Evolutionary conservation across 495 filamentous ascomycete species (phyloP), one percentile per base, ranked within the genome.

Genomic region (Trichoderma parareesei): DNA sequence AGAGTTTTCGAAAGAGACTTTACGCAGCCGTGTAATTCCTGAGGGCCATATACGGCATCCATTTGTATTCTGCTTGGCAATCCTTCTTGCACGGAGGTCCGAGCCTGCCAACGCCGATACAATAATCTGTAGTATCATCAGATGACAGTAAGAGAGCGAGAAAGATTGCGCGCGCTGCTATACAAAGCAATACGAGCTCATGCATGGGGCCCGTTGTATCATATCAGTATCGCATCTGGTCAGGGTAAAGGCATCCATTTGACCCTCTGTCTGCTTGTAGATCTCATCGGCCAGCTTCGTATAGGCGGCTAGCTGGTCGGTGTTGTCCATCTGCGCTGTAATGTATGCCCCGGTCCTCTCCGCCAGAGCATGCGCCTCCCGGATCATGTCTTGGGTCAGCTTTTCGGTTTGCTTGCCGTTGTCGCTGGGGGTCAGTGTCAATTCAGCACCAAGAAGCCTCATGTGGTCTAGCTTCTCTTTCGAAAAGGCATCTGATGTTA

Each of bases 381-480:
- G 62, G 6, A 63, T 63, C 62, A 63, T 63, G 20, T 46, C 20
- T 37, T 48, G 49, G 14, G 46, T 63, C 14, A 63, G 62, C 62
- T 63, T 63, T 27, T 63, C 62, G 6, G 62, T 63, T 38, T 46
- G 41, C 10, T 48, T 63, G 16, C 62, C 62, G 18, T 63, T 63
- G n/a, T 63, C 42, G n/a, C 62, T 63, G 6, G 62, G 62, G 6
- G 49, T 48, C 6, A 63, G 18, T 8, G 62, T 63, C 62, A 63
- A 48, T 7, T 11, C 27, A 27, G 62, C 62, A 5, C 62, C 62
- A 37, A 63, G 62, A 37, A 63, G 62, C 42, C 62, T 43, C 62
- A 63, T 63, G 49, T 63, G 62, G 62, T 63, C 42, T 8, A 63
- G 42, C 20, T 63, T 63, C 37, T 63, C 62, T 37, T 63, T 38